A percentile compares a stretch with the other conserved stretches of the same genome.
Evolutionary conservation across 352 stramenopile species (phyloP).

Genomic region (Phytophthora fragariae): DNA sequence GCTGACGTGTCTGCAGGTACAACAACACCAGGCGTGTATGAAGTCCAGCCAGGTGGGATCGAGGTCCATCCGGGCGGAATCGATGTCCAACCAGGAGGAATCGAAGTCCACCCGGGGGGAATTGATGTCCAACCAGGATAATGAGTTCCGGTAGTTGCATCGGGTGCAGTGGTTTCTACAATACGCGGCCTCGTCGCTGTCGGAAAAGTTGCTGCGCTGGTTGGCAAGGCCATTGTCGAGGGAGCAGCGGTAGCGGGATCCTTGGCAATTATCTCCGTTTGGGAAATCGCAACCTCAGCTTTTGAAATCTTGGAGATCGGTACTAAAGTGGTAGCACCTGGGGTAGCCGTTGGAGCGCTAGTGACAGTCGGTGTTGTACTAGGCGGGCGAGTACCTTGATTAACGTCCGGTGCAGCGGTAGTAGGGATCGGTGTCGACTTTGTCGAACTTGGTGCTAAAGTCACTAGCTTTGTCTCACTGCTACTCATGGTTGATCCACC

Average conservation of each 20-base stretch:
- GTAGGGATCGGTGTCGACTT: constrained; percentile 1
- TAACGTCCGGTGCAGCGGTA: neutral
- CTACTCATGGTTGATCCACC: constrained; percentile 36
- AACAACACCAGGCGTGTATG: constrained; percentile 35
- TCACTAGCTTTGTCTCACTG: constrained; percentile 17
- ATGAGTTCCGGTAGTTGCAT: constrained; percentile 4
- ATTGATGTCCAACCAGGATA: constrained; percentile 33
- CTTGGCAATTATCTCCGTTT: constrained; percentile 13
- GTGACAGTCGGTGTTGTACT: constrained; percentile 6
- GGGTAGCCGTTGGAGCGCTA: neutral
- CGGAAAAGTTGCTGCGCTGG: neutral
- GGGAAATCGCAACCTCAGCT: constrained; percentile 13
- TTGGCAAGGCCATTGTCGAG: constrained; percentile 8
- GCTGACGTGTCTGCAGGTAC: constrained; percentile 14
- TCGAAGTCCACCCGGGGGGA: constrained; percentile 26
- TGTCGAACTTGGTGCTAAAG: constrained; percentile 22
- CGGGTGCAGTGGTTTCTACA: constrained; percentile 9
- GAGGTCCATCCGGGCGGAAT: constrained; percentile 30
- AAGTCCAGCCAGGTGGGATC: constrained; percentile 33
- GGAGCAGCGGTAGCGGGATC: constrained; percentile 11
- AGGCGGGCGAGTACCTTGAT: neutral
- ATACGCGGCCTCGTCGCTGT: constrained; percentile 2
- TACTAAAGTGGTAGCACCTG: constrained; percentile 6
- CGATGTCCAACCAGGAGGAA: constrained; percentile 18
- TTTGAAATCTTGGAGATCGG: constrained; percentile 2